Conservation (phyloP, 345 rosid genomes). For the Syzygium aqueum region DNA sequence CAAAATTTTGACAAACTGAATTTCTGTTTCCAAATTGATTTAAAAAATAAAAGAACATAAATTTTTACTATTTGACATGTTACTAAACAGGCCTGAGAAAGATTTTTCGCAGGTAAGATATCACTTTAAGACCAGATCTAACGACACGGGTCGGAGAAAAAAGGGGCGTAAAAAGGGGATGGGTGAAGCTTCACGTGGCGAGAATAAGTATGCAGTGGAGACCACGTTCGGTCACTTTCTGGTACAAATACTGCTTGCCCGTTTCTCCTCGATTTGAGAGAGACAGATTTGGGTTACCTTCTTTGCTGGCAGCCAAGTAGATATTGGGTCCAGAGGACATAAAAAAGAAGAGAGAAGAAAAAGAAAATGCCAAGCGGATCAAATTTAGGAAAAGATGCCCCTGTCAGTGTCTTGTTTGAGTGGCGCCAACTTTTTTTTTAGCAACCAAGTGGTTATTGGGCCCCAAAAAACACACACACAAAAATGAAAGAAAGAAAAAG, state of each 20-base stretch:
- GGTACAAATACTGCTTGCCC: neutral
- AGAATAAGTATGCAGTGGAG: neutral
- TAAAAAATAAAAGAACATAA: too few relatives aligned
- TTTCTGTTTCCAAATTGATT: too few relatives aligned
- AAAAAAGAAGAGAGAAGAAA: neutral
- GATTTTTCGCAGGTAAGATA: neutral
- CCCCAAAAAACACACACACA: neutral
- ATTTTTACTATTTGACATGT: too few relatives aligned
- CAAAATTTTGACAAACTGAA: too few relatives aligned
- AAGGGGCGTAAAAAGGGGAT: neutral
- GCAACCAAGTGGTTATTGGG: neutral
- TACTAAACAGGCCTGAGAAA: neutral
- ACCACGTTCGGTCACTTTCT: neutral
- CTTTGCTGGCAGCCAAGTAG: neutral
- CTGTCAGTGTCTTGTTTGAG: neutral
- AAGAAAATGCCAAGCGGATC: neutral
- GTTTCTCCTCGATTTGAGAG: neutral
- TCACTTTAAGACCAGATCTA: neutral
- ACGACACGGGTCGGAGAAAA: neutral
- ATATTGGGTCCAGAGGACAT: neutral
- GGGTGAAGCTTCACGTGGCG: neutral
- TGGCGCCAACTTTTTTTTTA: neutral
- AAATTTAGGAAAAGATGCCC: neutral
- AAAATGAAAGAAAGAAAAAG: neutral
- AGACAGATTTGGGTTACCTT: neutral